Evolutionary conservation across 352 stramenopile genomes (phyloP).

Genomic region (Globisporangium polare): DNA sequence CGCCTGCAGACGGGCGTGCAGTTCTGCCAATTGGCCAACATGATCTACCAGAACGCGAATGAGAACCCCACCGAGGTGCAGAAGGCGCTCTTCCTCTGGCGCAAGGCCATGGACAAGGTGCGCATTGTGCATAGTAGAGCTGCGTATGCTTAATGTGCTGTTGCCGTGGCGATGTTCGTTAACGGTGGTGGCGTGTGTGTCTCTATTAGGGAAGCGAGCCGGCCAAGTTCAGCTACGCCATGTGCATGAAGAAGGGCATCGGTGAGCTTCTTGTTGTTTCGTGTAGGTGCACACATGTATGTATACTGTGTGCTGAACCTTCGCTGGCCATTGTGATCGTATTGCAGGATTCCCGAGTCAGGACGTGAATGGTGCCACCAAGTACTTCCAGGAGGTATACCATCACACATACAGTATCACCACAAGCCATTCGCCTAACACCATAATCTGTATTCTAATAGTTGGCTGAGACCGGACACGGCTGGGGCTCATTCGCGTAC

Average conservation of each 20-base stretch:
- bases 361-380: constrained; percentile 45
- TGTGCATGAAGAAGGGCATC: constrained; percentile 80
- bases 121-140: background rate
- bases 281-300: background rate
- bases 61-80: constrained; percentile 57
- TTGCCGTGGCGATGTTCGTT: too few relatives aligned
- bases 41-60: constrained; percentile 79
- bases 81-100: constrained; percentile 77
- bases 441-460: constrained; percentile 13
- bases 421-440: background rate
- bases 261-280: constrained; percentile 20
- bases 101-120: constrained; percentile 78
- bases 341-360: constrained; percentile 49
- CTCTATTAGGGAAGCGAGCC: constrained; percentile 55
- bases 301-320: constrained; percentile 5
- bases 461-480: constrained; percentile 55
- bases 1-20: constrained; percentile 51
- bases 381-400: constrained; percentile 70
- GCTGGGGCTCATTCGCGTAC: constrained; percentile 80
- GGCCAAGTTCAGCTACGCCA: constrained; percentile 83
- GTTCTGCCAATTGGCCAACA: constrained; percentile 71
- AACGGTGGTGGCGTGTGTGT: background rate
- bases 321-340: background rate
- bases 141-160: background rate
- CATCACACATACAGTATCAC: background rate